phyloP scores from a whole-genome alignment of 2,329 filamentous ascomycete species.

The Harringtonia aguacate region DNA sequence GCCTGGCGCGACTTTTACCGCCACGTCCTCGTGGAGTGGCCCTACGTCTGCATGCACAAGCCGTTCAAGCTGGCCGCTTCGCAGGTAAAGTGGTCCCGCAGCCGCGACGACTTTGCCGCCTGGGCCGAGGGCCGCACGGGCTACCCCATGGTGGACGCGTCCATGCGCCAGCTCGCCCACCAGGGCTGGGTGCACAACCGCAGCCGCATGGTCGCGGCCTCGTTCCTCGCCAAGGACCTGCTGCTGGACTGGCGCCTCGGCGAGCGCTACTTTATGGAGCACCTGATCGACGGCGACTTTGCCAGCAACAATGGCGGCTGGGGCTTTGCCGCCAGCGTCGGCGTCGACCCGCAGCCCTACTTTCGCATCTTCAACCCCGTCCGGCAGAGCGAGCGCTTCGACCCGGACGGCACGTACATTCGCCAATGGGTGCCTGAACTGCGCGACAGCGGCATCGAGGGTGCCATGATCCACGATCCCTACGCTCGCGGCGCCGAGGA shows the following conservation, averaged over 20 bases:
- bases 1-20: slow-evolving; percentile 87
- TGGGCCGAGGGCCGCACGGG: slow-evolving; percentile 71
- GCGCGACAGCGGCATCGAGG: slow-evolving; percentile 36
- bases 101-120: slow-evolving; percentile 54
- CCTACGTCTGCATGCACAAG: slow-evolving; percentile 63
- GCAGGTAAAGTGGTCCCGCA: slow-evolving; percentile 73
- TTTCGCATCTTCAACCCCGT: slow-evolving; percentile 85
- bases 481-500: slow-evolving; percentile 53
- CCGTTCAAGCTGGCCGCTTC: slow-evolving; percentile 72
- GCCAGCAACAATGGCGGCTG: slow-evolving; percentile 62
- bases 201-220: slow-evolving; percentile 73
- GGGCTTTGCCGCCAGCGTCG: slow-evolving; percentile 34
- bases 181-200: slow-evolving; percentile 78
- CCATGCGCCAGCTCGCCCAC: slow-evolving; percentile 65
- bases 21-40: slow-evolving; percentile 77
- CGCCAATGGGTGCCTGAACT: slow-evolving; percentile 74
- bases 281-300: slow-evolving; percentile 70
- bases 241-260: slow-evolving; percentile 76
- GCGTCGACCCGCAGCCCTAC: slow-evolving; percentile 52
- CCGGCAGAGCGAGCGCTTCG: slow-evolving; percentile 78
- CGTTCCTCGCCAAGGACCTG: slow-evolving; percentile 70
- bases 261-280: slow-evolving; percentile 73
- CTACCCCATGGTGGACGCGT: slow-evolving; percentile 75
- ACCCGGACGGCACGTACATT: slow-evolving; percentile 69
- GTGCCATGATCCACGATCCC: slow-evolving; percentile 70